These are phyloP conservation scores for Picea glauca DNA, from an alignment of 75 land plant genomes.

Conservation along the genomic window DNA sequence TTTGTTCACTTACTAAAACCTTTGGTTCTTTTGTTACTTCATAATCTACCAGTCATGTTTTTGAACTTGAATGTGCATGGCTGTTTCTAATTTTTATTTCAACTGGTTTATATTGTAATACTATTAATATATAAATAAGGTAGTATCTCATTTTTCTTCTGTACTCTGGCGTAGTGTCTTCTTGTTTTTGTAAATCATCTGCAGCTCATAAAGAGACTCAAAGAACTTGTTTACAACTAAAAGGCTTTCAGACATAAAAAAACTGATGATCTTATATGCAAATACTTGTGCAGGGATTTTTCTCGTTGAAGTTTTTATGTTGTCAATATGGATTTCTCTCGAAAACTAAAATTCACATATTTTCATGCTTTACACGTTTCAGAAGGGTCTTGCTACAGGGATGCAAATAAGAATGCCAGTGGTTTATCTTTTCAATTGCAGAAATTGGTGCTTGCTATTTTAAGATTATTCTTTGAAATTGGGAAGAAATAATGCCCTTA, in stretches of 20 bases:
- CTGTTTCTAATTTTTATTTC: not conserved
- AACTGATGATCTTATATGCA: not conserved
- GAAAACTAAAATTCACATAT: not conserved
- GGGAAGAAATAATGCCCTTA: too few species aligned
- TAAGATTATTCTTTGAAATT: too few species aligned
- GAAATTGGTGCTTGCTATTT: too few species aligned
- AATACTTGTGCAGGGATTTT: not conserved
- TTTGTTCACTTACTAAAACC: conserved; percentile 16
- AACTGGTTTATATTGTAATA: not conserved
- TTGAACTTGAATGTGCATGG: not conserved
- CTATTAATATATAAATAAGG: not conserved
- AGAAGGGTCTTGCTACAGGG: not conserved
- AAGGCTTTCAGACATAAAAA: not conserved
- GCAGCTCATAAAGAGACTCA: not conserved
- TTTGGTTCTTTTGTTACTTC: not conserved
- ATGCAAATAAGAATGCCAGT: too few species aligned
- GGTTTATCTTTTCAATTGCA: too few species aligned
- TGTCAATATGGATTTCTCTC: not conserved
- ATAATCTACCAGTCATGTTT: not conserved
- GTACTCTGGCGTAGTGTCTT: too few species aligned
- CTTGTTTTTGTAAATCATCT: too few species aligned
- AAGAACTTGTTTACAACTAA: not conserved
- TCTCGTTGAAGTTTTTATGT: not conserved
- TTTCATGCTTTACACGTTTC: not conserved
- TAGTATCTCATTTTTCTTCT: not conserved